Base-by-base conservation (phyloP, 2,329 filamentous ascomycete species). In the Fusarium nisikadoi region DNA sequence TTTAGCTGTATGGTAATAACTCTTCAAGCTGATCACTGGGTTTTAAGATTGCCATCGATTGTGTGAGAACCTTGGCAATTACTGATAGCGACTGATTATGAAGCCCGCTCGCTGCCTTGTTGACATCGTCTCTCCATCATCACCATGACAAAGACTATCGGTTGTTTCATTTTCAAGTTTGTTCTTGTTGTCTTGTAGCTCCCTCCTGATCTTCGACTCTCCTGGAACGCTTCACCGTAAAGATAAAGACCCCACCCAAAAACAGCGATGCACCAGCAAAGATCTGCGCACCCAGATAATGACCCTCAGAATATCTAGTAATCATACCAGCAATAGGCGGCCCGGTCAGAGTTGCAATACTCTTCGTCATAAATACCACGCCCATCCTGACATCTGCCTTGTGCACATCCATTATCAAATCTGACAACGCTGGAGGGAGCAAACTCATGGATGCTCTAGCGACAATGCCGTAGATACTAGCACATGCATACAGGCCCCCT, bases 211-310 rank as follows among this genome's bases (percentile, higher is more conserved):
- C 12, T 29, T 2, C 13, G 1, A 31, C 16, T n/a, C 3, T 19
- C 10, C 8, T 31, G 20, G 23, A 54, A 6, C 19, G 38, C 19
- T 33, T 63, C 4, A 45, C 45, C 45, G 63, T 53, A 9, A 29
- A 54, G 23, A 63, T 39, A 23, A 54, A 63, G 12, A 46, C 4
- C 9, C 58, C 36, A n/a, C 54, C 54, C 13, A 35, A 17, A 16
- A 29, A n/a, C 4, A 56, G 39, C 12, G 41, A 47, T 17, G 14
- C 39, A 46, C 39, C 41, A 20, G 54, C 41, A n/a, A 56, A 56
- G 39, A 46, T 27, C 8, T 56, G 54, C 13, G 53, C 39, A 5
- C 29, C 19, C 9, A 56, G 27, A 6, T 56, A 56, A 46, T 47
- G 39, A 6, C 41, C 53, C 3, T 10, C 41, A 35, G 39, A 46